A percentile compares a stretch with the other conserved stretches of the same genome.
phyloP scores from a whole-genome alignment of 2,329 filamentous ascomycete species.

The Paecilomyces formosus region DNA sequence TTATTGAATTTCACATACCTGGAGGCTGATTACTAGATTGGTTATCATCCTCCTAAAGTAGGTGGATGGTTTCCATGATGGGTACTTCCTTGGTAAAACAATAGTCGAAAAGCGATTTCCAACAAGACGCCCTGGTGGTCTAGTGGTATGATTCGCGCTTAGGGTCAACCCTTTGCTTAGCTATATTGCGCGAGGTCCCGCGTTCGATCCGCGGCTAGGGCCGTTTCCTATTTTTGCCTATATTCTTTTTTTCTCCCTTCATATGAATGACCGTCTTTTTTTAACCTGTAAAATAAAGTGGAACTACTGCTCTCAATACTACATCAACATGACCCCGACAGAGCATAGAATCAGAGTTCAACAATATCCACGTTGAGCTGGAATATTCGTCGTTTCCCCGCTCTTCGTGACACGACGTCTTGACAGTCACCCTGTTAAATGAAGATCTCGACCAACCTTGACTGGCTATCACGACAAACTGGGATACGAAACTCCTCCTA shows the following conservation, averaged over 20 bases:
- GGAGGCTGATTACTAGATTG: no score
- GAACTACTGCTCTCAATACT: no score
- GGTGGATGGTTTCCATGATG: not conserved
- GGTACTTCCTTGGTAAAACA: not conserved
- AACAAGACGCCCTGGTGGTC: not conserved
- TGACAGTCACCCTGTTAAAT: no score
- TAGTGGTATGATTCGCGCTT: not conserved
- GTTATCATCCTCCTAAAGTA: not conserved
- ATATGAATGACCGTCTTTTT: not conserved
- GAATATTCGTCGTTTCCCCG: no score
- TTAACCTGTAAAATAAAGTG: no score
- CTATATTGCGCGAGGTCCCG: not conserved
- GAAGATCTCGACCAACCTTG: no score
- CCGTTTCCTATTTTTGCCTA: not conserved
- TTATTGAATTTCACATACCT: not conserved
- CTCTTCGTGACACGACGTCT: no score
- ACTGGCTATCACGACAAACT: no score
- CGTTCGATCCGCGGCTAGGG: not conserved
- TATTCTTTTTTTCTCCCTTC: not conserved
- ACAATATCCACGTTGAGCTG: no score
- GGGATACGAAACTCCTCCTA: no score
- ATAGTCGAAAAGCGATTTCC: not conserved
- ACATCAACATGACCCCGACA: no score
- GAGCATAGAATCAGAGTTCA: no score
- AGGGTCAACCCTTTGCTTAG: not conserved